phyloP scores from a whole-genome alignment of 305 asterid species.

The Solanum chacoense region DNA sequence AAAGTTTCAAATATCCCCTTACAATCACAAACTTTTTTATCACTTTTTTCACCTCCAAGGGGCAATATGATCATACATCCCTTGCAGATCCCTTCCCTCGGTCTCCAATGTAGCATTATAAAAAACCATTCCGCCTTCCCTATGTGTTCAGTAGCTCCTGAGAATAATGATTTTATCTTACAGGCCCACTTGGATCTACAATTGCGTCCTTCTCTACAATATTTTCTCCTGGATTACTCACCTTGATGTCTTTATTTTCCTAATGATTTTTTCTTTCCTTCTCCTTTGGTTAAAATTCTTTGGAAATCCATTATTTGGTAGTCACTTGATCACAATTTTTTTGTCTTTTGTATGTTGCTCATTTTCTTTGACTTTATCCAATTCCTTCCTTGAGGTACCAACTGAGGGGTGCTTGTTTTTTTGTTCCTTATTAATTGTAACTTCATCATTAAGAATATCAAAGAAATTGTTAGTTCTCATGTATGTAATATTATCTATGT shows the following conservation, averaged over 20 bases:
- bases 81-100: not conserved
- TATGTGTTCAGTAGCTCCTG: not conserved
- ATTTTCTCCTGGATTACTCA: not conserved
- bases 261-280: not conserved
- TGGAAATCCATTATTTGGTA: too few species aligned
- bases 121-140: not conserved
- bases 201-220: not conserved
- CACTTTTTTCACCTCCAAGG: not conserved
- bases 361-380: not conserved
- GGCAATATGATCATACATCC: not conserved
- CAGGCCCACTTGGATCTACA: not conserved
- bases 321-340: accelerated
- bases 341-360: not conserved
- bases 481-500: not conserved
- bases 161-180: not conserved
- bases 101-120: not conserved
- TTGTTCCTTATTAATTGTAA: not conserved
- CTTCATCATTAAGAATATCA: not conserved
- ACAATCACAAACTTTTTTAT: not conserved
- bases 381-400: too few species aligned
- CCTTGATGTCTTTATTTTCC: not conserved
- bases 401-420: too few species aligned
- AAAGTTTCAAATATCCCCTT: not conserved
- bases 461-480: not conserved
- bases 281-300: not conserved